Base-by-base conservation (phyloP, 2,329 filamentous ascomycete species). In the Fusarium equiseti region DNA sequence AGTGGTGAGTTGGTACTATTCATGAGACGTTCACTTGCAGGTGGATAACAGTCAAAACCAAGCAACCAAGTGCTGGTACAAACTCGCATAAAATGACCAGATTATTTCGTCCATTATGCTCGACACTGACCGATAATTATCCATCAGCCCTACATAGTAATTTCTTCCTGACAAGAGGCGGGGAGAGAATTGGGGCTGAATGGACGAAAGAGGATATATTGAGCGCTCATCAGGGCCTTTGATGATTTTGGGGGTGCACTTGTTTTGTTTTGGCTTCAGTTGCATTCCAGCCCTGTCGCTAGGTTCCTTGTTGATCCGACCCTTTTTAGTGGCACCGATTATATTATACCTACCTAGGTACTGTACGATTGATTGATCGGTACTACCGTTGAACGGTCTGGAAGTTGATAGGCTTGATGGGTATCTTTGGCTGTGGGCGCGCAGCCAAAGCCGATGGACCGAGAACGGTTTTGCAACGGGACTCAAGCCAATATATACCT, bases 331-430 rank as follows among this genome's bases (percentile, higher is more conserved):
- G 18, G 18, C 35, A 38, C 35, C 10, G 18, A 38, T 38, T 38
- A 38, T n/a, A 31, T 20, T 20, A 20, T 20, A 12, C 13, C 5
- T 31, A 13, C 11, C 35, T 38, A 20, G 20, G 20, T 20, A 38
- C 18, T n/a, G 35, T 38, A 38, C 26, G 20, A 26, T 26, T 42
- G 32, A 43, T 26, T 24, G 26, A 26, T 44, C 24, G 50, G 35
- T 50, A 46, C 53, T 53, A 49, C 68, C 67, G 67, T 71, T 70
- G 50, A 53, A 31, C 50, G 50, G 53, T 32, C 57, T 43, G 29
- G 35, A 52, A 63, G 51, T 46, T 63, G 59, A 53, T 40, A 53
- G 42, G 35, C 50, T 43, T n/a, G 24, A 22, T 4, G 15, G 32
- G 18, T 13, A 27, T 29, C 12, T 46, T n/a, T 55, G 29, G 49